Base-by-base conservation (phyloP, 192 early-diverging fungal genomes). In the Coemansia nantahalensis region DNA sequence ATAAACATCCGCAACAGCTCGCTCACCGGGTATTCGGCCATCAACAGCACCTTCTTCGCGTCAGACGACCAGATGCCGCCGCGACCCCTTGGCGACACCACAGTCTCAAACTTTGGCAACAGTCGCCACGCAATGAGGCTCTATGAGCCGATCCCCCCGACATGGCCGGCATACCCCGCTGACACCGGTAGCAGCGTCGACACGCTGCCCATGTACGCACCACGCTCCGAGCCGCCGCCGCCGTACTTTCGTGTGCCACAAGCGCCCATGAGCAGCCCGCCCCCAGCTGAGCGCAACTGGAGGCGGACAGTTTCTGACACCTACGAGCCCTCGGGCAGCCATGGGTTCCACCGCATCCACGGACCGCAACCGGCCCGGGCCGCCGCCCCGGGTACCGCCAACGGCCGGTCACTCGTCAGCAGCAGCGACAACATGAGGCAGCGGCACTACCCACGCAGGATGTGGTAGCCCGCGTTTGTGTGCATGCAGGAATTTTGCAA, bases 21-120 rank as follows among this genome's bases (percentile, higher is more conserved):
- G 13, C 36, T 48, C 15, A 44, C 35, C 8, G 57, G 41, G 4
- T 26, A 65, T 3, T 68, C 65, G 30, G 72, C 45, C 8, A 55
- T 76, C 56, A 54, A 48, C 30, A 68, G 65, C 52, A 56, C 43
- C 26, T 56, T 76, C 37, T 76, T 76, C 60, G 56, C 65, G 2
- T 76, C 72, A 7, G 51, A 56, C 35, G 72, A 76, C 17, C 28
- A 59, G 32, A 24, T 48, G 16, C 8, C 22, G 21, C 42, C 39
- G 18, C 64, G 71, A 21, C 55, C 54, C 28, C 26, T 56, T 14
- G 71, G 72, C 21, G 65, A 76, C 23, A 60, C 50, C n/a, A 68
- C 72, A 0, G 42, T 68, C 4, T 68, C 65, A 0, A 65, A 76
- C 32, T 58, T 76, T 65, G 61, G 57, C 15, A 56, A 55, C 34